Percentiles rank a stretch among this genome's conserved stretches.
phyloP scores from a whole-genome alignment of 1,284 basidiomycete species.

The Rhizoctonia solani region DNA sequence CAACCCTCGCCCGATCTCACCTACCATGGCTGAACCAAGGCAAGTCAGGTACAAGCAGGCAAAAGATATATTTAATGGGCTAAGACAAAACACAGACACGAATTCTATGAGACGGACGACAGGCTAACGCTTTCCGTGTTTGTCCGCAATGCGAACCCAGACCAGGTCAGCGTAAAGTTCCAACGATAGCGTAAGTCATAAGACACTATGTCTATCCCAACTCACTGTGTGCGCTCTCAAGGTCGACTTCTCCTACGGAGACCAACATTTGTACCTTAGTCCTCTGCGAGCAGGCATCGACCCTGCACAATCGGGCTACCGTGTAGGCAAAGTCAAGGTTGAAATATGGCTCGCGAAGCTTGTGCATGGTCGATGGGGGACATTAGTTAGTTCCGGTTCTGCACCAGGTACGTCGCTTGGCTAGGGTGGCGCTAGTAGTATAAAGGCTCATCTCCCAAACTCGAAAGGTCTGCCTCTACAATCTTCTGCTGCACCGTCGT shows the following conservation, averaged over 20 bases:
- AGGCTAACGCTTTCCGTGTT: constrained; percentile 75
- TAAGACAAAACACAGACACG: constrained; percentile 68
- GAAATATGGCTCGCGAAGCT: constrained; percentile 72
- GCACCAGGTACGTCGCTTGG: constrained; percentile 18
- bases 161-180: constrained; percentile 64
- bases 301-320: constrained; percentile 61
- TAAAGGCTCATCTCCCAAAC: too few relatives aligned
- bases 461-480: neutral
- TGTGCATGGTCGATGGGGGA: constrained; percentile 70
- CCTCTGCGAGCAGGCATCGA: constrained; percentile 84
- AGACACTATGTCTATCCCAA: neutral
- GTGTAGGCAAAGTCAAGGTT: constrained; percentile 82
- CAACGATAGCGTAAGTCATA: constrained; percentile 58
- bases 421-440: constrained; percentile 16
- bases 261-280: constrained; percentile 64
- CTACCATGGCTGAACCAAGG: too few relatives aligned
- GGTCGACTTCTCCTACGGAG: constrained; percentile 55
- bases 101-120: constrained; percentile 86
- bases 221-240: constrained; percentile 2
- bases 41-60: too few relatives aligned
- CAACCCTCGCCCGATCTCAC: constrained; percentile 7
- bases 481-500: constrained; percentile 13
- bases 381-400: constrained; percentile 50
- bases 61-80: neutral
- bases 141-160: constrained; percentile 73